Conservation (phyloP, 129 eudicot genomes). For the Arctium minus region DNA sequence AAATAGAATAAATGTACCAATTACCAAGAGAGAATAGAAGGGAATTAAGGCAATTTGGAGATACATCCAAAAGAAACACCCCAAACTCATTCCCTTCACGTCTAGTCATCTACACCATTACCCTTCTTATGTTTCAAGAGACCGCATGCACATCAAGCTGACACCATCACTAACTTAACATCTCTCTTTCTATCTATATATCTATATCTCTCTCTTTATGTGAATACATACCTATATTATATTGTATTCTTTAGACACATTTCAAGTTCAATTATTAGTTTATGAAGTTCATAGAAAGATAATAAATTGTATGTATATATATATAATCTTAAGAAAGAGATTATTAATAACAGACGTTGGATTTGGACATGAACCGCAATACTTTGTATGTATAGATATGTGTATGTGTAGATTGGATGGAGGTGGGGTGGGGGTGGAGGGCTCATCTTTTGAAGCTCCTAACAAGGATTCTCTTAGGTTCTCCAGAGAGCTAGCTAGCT, state of each 20-base stretch:
- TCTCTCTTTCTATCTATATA: constrained; percentile 11
- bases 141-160: constrained; percentile 37
- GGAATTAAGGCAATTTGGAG: constrained; percentile 19
- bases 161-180: constrained; percentile 20
- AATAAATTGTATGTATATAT: background rate
- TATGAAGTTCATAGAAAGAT: background rate
- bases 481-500: constrained; percentile 19
- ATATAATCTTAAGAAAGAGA: background rate
- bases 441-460: constrained; percentile 45
- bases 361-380: background rate
- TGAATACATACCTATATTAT: background rate
- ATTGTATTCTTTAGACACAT: background rate
- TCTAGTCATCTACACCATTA: constrained; percentile 12
- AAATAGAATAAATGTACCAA: constrained; percentile 13
- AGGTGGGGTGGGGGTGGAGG: background rate
- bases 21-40: constrained; percentile 37
- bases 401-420: background rate
- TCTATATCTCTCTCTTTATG: background rate
- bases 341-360: background rate
- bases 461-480: constrained; percentile 41
- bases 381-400: background rate
- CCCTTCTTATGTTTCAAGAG: constrained; percentile 30
- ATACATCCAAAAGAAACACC: constrained; percentile 32
- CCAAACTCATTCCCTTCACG: constrained; percentile 26
- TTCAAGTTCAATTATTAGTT: background rate